Conservation (phyloP, 257 asterid species). For the Solanum clarkiae region DNA sequence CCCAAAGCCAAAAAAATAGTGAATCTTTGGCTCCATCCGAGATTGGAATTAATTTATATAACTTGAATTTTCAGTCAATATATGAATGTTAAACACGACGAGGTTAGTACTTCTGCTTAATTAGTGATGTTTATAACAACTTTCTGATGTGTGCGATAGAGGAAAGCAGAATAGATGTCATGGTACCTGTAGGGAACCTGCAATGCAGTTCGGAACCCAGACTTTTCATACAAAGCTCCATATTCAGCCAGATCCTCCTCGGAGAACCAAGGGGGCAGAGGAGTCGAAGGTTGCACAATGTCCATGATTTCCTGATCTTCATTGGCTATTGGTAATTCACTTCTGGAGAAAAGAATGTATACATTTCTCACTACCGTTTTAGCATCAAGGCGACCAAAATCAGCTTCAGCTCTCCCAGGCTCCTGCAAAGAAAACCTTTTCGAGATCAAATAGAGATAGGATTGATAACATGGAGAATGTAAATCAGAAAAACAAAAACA, state of each 20-base stretch:
- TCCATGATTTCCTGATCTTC: constrained; percentile 47
- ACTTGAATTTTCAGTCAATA: neutral
- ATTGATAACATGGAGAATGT: neutral
- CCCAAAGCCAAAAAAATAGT: too few relatives aligned
- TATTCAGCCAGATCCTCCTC: constrained; percentile 42
- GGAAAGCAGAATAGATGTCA: neutral
- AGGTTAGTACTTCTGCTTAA: neutral
- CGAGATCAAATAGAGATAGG: neutral
- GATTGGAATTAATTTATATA: neutral
- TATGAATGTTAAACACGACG: neutral
- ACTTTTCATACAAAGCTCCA: constrained; percentile 42
- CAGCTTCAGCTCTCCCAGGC: constrained; percentile 53
- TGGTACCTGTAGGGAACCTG: constrained; percentile 55
- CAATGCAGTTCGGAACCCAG: constrained; percentile 47
- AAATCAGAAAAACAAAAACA: neutral
- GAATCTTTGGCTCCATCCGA: too few relatives aligned
- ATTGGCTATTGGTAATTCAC: constrained; percentile 5
- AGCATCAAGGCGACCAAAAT: constrained; percentile 30
- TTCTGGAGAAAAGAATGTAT: constrained; percentile 13
- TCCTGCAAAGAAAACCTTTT: constrained; percentile 19
- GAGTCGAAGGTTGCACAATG: constrained; percentile 15
- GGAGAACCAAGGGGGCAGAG: constrained; percentile 47
- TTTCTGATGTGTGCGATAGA: neutral
- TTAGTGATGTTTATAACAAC: neutral
- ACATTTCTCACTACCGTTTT: constrained; percentile 30